Conservation (phyloP, 2,329 filamentous ascomycete genomes). For the Paraphoma chrysanthemicola region DNA sequence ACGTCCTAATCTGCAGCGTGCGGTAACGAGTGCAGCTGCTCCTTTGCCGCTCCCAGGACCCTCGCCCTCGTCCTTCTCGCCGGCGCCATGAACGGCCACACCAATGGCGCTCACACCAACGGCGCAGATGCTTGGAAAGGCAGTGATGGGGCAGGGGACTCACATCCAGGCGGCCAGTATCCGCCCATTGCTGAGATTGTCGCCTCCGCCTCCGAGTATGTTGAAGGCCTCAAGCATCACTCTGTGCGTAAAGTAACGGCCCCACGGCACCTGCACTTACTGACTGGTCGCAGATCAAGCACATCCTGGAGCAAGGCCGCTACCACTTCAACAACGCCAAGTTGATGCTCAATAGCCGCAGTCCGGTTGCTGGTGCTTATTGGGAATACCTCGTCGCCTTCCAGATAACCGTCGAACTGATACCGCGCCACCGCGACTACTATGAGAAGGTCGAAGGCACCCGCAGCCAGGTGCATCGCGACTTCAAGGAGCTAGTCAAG, state of each 20-base stretch:
- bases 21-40: slow-evolving; percentile 50
- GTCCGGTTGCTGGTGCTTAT: slow-evolving; percentile 75
- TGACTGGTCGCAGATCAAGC: slow-evolving; percentile 28
- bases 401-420: slow-evolving; percentile 76
- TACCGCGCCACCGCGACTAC: slow-evolving; percentile 80
- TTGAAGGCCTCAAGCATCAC: slow-evolving; percentile 33
- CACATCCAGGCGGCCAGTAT: slow-evolving; percentile 29
- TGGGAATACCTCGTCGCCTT: slow-evolving; percentile 84
- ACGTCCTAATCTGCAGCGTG: slow-evolving; percentile 26
- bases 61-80: slow-evolving; percentile 7
- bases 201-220: slow-evolving; percentile 47
- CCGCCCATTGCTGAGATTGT: slow-evolving; percentile 55
- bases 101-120: slow-evolving; percentile 29
- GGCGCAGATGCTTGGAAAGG: slow-evolving; percentile 32
- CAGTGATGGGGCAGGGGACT: slow-evolving; percentile 30
- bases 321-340: slow-evolving; percentile 59
- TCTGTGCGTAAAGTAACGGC: slow-evolving; percentile 7
- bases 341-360: slow-evolving; percentile 49
- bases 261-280: no score
- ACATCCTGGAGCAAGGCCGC: slow-evolving; percentile 51
- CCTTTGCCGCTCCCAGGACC: slow-evolving; percentile 40
- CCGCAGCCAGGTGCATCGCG: slow-evolving; percentile 55
- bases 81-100: slow-evolving; percentile 41
- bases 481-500: slow-evolving; percentile 48
- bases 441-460: slow-evolving; percentile 65